A percentile compares a stretch with the other conserved stretches of the same genome.
Conservation (phyloP, 2,329 filamentous ascomycete species). For the Xylaria sp. region DNA sequence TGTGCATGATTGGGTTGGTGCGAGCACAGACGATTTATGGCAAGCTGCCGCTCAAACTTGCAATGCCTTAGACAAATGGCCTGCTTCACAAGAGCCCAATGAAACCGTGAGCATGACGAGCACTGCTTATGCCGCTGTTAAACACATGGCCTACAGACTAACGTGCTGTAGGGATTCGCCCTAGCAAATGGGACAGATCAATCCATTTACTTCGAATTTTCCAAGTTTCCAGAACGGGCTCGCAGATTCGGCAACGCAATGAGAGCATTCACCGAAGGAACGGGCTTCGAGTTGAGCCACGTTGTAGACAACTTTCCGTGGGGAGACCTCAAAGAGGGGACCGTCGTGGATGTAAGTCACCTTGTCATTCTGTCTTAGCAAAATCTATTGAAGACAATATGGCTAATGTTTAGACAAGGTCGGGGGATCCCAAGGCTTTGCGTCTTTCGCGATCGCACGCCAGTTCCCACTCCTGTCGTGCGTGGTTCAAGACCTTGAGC, state of each 20-base stretch:
- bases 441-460: slow-evolving; percentile 31
- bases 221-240: slow-evolving; percentile 38
- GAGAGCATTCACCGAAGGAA: slow-evolving; percentile 37
- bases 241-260: slow-evolving; percentile 42
- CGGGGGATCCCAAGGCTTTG: slow-evolving; percentile 38
- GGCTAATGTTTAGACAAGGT: slow-evolving; percentile 30
- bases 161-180: slow-evolving; percentile 38
- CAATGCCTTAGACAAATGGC: slow-evolving; percentile 38
- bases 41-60: slow-evolving; percentile 38
- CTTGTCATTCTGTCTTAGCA: not conserved
- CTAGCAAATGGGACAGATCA: slow-evolving; percentile 39
- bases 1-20: slow-evolving; percentile 39
- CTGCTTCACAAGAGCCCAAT: slow-evolving; percentile 38
- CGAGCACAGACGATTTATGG: slow-evolving; percentile 41
- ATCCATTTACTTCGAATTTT: slow-evolving; percentile 40
- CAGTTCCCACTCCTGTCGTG: slow-evolving; percentile 26
- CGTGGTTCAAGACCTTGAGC: slow-evolving; percentile 48
- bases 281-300: slow-evolving; percentile 37
- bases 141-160: not conserved
- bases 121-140: not conserved
- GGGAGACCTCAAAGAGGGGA: slow-evolving; percentile 30
- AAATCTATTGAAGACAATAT: not conserved
- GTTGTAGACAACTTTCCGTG: slow-evolving; percentile 38
- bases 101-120: slow-evolving; percentile 31
- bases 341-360: slow-evolving; percentile 38